Evolutionary conservation across 2,329 filamentous ascomycete species (phyloP).

Genomic region (Knufia petricola): DNA sequence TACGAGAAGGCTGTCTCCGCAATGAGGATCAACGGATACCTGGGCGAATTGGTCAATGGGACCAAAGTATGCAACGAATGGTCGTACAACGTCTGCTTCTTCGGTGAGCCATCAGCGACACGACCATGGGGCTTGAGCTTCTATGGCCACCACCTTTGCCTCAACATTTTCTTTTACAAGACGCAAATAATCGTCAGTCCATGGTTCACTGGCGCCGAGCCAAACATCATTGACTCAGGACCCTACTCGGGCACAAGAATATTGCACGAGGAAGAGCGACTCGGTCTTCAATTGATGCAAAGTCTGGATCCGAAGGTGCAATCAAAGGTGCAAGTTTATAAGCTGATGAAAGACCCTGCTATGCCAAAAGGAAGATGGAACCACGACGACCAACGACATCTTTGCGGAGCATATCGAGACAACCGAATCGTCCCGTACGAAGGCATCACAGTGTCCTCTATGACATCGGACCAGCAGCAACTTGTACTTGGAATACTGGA

Average conservation of each 20-base stretch:
- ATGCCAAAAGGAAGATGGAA: constrained; percentile 65
- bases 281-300: constrained; percentile 63
- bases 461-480: constrained; percentile 42
- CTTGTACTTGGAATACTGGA: constrained; percentile 50
- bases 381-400: constrained; percentile 66
- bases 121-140: constrained; percentile 62
- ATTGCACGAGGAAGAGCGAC: constrained; percentile 52
- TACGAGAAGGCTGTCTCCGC: constrained; percentile 60
- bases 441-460: constrained; percentile 48
- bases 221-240: constrained; percentile 61
- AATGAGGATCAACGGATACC: constrained; percentile 67
- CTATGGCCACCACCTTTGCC: constrained; percentile 70
- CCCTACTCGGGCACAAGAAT: constrained; percentile 56
- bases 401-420: constrained; percentile 69
- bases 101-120: constrained; percentile 50
- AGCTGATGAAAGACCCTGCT: constrained; percentile 50
- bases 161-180: constrained; percentile 59
- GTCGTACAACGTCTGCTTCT: constrained; percentile 67
- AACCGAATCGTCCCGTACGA: constrained; percentile 69
- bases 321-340: constrained; percentile 47
- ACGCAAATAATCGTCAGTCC: constrained; percentile 60
- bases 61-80: constrained; percentile 60
- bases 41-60: constrained; percentile 56
- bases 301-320: constrained; percentile 42
- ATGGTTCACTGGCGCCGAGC: constrained; percentile 72